phyloP scores from a whole-genome alignment of 331 rosid genomes.

The Rhamnella rubrinervis region DNA sequence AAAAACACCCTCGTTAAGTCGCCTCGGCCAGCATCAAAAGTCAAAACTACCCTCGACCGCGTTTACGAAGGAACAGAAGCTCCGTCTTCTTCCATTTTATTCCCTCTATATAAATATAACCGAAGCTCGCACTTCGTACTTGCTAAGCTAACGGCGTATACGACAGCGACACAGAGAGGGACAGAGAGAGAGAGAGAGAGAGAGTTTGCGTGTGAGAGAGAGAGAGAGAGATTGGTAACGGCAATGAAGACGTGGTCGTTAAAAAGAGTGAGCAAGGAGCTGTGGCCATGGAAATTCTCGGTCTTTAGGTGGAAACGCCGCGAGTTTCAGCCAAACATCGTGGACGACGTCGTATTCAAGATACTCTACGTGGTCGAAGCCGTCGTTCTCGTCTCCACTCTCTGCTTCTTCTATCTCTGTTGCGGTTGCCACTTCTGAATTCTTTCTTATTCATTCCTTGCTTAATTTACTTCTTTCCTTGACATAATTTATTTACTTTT shows the following conservation, averaged over 20 bases:
- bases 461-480: not conserved
- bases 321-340: constrained; percentile 44
- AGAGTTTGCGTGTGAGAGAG: constrained; percentile 16
- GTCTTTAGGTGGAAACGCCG: constrained; percentile 52
- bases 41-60: constrained; percentile 12
- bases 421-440: constrained; percentile 77
- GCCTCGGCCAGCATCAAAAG: constrained; percentile 24
- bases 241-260: constrained; percentile 48
- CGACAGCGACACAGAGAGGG: not conserved
- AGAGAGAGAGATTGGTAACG: constrained; percentile 19
- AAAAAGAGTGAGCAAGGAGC: constrained; percentile 67
- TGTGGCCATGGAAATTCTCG: constrained; percentile 56
- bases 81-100: not conserved
- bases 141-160: not conserved
- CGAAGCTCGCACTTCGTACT: not conserved
- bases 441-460: not conserved
- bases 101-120: constrained; percentile 19
- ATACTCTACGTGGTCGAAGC: constrained; percentile 62
- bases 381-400: constrained; percentile 69
- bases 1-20: constrained; percentile 12
- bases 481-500: not conserved
- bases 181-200: constrained; percentile 27
- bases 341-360: constrained; percentile 70
- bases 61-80: constrained; percentile 47
- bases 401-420: constrained; percentile 88